Evolutionary conservation across 768 basidiomycete genomes (phyloP).

Genomic region (Boletellus ananas): DNA sequence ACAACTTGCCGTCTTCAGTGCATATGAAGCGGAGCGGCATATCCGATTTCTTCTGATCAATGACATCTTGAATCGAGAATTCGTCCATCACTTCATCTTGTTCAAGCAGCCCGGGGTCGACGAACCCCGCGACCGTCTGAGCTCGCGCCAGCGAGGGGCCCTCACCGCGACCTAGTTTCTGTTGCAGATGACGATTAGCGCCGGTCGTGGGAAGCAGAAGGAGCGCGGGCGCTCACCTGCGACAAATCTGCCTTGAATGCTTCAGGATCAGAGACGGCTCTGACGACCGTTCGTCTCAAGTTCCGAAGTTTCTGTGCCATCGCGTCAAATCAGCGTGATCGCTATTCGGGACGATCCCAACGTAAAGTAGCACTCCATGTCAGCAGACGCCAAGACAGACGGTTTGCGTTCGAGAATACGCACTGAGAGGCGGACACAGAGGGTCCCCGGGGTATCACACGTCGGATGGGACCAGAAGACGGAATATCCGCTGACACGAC

Average conservation of each 20-base stretch:
- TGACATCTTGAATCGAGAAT: conserved; percentile 12
- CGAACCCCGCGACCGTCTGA: background rate
- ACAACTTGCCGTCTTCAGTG: conserved; percentile 24
- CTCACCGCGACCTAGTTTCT: background rate
- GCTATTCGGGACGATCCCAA: no score
- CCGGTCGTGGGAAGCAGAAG: no score
- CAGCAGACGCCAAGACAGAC: background rate
- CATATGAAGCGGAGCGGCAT: conserved; percentile 26
- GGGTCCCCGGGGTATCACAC: no score
- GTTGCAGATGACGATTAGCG: background rate
- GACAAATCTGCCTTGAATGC: conserved; percentile 1
- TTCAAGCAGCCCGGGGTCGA: background rate
- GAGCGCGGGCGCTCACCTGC: conserved; percentile 1
- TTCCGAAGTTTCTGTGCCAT: conserved; percentile 10
- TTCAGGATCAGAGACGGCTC: conserved; percentile 17
- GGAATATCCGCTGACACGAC: no score
- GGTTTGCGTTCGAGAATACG: no score
- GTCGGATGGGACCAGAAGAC: no score
- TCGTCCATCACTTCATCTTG: background rate
- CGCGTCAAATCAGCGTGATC: no score
- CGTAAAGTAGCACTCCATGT: background rate
- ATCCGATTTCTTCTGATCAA: conserved; percentile 11
- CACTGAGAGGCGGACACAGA: no score
- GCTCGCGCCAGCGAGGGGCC: background rate
- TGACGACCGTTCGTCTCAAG: conserved; percentile 18